Evolutionary conservation across 306 rosid species (phyloP), one percentile per base, ranked within the genome.

Genomic region (Hippophae tibetana): DNA sequence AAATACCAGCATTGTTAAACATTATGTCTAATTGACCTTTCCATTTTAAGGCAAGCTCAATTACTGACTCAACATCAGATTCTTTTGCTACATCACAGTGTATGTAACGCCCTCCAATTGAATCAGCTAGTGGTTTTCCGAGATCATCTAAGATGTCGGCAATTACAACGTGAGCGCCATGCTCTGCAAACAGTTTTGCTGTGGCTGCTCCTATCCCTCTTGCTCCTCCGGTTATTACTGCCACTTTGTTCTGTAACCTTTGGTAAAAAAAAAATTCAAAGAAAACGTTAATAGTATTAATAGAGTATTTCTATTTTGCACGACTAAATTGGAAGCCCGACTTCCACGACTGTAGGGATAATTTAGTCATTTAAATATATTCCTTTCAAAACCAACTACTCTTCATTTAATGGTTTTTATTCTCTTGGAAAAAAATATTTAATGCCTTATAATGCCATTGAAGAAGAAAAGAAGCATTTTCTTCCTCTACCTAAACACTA

Each of bases 161-260:
- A 46, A 89, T 65, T 7, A 89, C 58, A 12, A 89, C 93, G 27
- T 86, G 69, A 0, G 93, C 89, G 3, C 97, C 93, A 51, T 86
- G 74, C 54, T 71, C 56, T 1, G 89, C 84, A 47, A 89, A 86
- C 0, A 84, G 42, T 72, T 71, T 78, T 2, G 97, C 92, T 13
- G 87, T 72, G 46, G 93, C 82, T 4, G 81, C 97, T 66, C 97
- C 97, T 5, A 89, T 89, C 52, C 97, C 97, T 73, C 93, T 78
- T 13, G 95, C 87, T 5, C 86, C 97, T 3, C 97, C 97, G 1
- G 97, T 89, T 61, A 89, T 71, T 0, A 89, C 78, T 10, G 93
- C 89, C 0, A 89, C 95, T 52, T 84, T 86, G 25, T 59, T 75
- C 57, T 47, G 51, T 65, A 89, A 65, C 79, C 97, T 18, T 18